Base-by-base conservation (phyloP, 2,329 filamentous ascomycete genomes). In the Tolypocladium paradoxum region DNA sequence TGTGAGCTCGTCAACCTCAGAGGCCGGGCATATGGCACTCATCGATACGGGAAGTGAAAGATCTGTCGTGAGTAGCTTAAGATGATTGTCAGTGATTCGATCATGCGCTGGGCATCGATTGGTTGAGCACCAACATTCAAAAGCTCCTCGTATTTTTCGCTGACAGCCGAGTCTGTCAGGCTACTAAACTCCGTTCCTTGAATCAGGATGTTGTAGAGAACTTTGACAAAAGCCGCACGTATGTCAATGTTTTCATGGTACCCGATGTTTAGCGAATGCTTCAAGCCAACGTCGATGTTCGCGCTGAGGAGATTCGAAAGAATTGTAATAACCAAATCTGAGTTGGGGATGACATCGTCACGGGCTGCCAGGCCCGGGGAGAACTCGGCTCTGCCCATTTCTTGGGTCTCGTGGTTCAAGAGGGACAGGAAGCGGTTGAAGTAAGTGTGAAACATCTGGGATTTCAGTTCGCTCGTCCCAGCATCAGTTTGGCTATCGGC, bases 171-270 rank as follows among this genome's bases (percentile, higher is more conserved):
- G 64, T 87, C 83, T 1, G 83, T 84, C 33, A 87, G 65, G 53
- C 83, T 84, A 61, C 78, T 85, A 62, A 87, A 87, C 62, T 87
- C 84, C 1, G 83, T 85, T 36, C 84, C 84, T 62, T 87, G 84
- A n/a, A 84, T 76, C 18, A 87, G 67, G 51, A 87, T 86, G 62
- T 87, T 87, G 63, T 82, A 85, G 6, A 87, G 72, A 18, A 87
- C 84, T 58, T 82, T 84, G 55, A 87, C 78, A 62, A 87, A 87
- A 2, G 84, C 84, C 6, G 82, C 85, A 51, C 84, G 76, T 54
- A 87, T 85, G 59, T 86, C 82, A 34, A 84, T 72, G 59, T 85
- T 85, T 59, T 85, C 82, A 60, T 87, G 82, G 61, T 87, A 87
- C 14, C 84, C 84, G 55, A 87, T 85, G 55, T 80, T 83, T 16